A percentile compares a stretch with the other conserved stretches of the same genome.
Evolutionary conservation across 805 yeast genomes (phyloP).

Genomic region (Schwanniomyces sp.): DNA sequence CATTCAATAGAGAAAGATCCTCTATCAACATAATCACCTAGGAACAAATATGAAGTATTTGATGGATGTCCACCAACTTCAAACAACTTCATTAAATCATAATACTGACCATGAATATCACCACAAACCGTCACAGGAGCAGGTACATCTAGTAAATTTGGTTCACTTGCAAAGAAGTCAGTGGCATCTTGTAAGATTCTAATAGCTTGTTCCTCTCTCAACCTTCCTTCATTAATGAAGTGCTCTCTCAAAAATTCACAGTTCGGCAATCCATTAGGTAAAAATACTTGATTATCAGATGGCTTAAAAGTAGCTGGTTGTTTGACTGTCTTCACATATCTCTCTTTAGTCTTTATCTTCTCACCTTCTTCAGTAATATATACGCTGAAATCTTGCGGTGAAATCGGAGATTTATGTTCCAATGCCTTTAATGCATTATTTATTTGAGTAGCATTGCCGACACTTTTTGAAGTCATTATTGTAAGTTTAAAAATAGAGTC

Average conservation of each 20-base stretch:
- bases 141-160: slow-evolving; percentile 75
- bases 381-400: slow-evolving; percentile 40
- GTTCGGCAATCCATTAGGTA: slow-evolving; percentile 65
- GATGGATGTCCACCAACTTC: slow-evolving; percentile 92
- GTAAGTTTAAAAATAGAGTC: background rate
- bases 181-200: slow-evolving; percentile 68
- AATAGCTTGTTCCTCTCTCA: slow-evolving; percentile 68
- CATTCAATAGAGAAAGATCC: slow-evolving; percentile 90
- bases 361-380: slow-evolving; percentile 61
- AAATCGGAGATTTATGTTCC: slow-evolving; percentile 35
- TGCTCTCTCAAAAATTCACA: slow-evolving; percentile 70
- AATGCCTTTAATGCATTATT: slow-evolving; percentile 66
- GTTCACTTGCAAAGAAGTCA: slow-evolving; percentile 61
- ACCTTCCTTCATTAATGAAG: slow-evolving; percentile 77
- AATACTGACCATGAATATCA: slow-evolving; percentile 95
- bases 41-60: slow-evolving; percentile 72
- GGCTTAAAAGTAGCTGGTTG: slow-evolving; percentile 71
- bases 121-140: slow-evolving; percentile 97
- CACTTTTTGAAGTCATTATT: slow-evolving; percentile 2
- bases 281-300: slow-evolving; percentile 65
- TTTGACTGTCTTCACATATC: slow-evolving; percentile 55
- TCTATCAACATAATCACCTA: slow-evolving; percentile 95
- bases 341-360: slow-evolving; percentile 51
- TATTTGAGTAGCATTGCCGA: slow-evolving; percentile 36
- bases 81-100: slow-evolving; percentile 83